Evolutionary conservation across 768 basidiomycete genomes (phyloP).

Genomic region (Kwoniella botswanensis): DNA sequence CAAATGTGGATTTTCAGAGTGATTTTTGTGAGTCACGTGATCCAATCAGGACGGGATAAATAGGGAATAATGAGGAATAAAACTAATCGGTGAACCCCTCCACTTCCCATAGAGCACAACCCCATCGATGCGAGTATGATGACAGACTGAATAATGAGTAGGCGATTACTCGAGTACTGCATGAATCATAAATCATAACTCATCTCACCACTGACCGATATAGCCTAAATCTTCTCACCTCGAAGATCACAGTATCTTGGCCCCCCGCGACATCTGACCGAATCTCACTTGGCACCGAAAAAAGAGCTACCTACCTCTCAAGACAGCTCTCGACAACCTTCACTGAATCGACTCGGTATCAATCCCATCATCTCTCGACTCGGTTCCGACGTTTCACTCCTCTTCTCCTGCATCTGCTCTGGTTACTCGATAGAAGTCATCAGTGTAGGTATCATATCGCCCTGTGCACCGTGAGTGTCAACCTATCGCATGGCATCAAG

Average conservation of each 20-base stretch:
- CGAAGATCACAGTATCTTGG: not conserved
- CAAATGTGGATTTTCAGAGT: not conserved
- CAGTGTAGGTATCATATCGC: not conserved
- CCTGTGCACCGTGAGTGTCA: not conserved
- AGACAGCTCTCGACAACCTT: not conserved
- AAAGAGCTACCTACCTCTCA: not conserved
- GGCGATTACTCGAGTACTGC: no score
- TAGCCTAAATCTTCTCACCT: no score
- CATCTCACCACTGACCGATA: no score
- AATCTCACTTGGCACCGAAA: not conserved
- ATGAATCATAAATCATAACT: no score
- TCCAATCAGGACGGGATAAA: slow-evolving; percentile 5
- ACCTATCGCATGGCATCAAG: not conserved
- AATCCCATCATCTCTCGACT: not conserved
- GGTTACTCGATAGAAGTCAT: not conserved
- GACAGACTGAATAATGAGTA: no score
- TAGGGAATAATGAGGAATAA: not conserved
- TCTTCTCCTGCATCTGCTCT: not conserved
- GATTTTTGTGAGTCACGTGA: slow-evolving; percentile 1
- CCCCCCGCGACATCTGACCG: no score
- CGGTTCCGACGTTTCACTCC: not conserved
- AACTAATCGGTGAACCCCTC: slow-evolving; percentile 12
- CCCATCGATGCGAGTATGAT: not conserved
- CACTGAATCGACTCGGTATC: not conserved
- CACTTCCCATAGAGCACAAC: not conserved